Percentiles rank a stretch among this genome's conserved stretches.
These are phyloP conservation scores for Thielaviopsis punctulata DNA, from an alignment of 2,329 filamentous ascomycete species.

Conservation along the genomic window DNA sequence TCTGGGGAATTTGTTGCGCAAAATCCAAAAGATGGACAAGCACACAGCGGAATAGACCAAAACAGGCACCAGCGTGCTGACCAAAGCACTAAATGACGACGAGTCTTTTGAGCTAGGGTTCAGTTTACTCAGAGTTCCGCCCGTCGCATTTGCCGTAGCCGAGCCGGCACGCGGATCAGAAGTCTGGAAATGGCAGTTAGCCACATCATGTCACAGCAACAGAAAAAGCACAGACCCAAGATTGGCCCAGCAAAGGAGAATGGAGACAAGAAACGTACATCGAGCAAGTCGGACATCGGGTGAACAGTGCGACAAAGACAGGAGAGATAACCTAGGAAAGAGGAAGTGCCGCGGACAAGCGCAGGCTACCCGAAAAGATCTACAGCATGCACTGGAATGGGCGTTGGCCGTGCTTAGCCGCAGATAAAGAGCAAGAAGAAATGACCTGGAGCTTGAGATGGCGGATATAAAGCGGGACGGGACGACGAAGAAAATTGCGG, in stretches of 20 bases:
- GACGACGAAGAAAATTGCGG: too few relatives aligned
- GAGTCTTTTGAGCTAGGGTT: conserved; percentile 22
- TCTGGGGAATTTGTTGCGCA: conserved; percentile 30
- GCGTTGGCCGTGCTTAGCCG: neutral
- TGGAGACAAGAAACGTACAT: neutral
- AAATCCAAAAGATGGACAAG: conserved; percentile 31
- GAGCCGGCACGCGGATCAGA: conserved; percentile 27
- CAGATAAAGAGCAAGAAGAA: neutral
- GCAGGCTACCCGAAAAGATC: neutral
- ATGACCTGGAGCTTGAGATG: neutral
- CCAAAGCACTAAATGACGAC: conserved; percentile 23
- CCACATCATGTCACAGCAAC: neutral
- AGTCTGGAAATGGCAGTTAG: conserved; percentile 2
- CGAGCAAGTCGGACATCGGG: conserved; percentile 1
- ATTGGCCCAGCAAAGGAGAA: neutral
- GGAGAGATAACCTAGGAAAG: neutral
- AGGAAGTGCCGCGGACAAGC: neutral
- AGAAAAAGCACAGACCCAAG: neutral
- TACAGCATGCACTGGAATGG: neutral
- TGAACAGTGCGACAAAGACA: neutral
- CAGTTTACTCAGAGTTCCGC: conserved; percentile 21
- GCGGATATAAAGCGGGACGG: neutral
- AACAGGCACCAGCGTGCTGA: conserved; percentile 37
- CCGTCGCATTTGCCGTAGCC: conserved; percentile 24
- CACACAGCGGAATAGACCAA: conserved; percentile 30